Percentiles rank a stretch among this genome's conserved stretches.
Conservation (phyloP, 768 basidiomycete species). For the Boletellus sp. region DNA sequence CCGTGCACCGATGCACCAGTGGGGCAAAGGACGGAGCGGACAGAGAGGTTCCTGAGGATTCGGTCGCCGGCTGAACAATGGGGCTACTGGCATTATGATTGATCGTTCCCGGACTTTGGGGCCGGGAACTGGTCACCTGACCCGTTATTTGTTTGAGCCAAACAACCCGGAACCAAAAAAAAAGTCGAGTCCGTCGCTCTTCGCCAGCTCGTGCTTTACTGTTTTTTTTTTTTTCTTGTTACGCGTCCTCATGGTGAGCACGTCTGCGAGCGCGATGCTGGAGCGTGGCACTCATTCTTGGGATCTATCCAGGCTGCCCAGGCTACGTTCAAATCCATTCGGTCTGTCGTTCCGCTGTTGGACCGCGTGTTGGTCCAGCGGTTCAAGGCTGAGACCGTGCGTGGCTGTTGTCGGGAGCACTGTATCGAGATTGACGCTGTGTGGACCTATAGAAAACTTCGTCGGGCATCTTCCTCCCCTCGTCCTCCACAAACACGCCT, state of each 20-base stretch:
- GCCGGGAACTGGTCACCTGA: conserved; percentile 22
- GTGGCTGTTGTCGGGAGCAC: background rate
- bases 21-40: too few relatives aligned
- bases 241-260: conserved; percentile 27
- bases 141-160: conserved; percentile 27
- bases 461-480: conserved; percentile 91
- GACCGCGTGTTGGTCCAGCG: conserved; percentile 97
- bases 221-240: conserved; percentile 9
- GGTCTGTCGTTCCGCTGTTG: conserved; percentile 81
- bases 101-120: too few relatives aligned
- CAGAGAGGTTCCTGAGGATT: too few relatives aligned
- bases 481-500: conserved; percentile 76
- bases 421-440: background rate
- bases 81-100: too few relatives aligned
- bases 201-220: background rate
- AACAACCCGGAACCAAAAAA: conserved; percentile 25
- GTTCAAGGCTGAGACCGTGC: conserved; percentile 93
- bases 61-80: too few relatives aligned
- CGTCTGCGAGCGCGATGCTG: background rate
- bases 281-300: background rate
- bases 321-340: conserved; percentile 95
- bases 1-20: too few relatives aligned
- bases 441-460: conserved; percentile 98
- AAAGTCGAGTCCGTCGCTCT: conserved; percentile 4
- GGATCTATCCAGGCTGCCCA: conserved; percentile 60